These are phyloP conservation scores for Leishmania turanica DNA, from an alignment of 208 protist genomes.

Conservation along the genomic window DNA sequence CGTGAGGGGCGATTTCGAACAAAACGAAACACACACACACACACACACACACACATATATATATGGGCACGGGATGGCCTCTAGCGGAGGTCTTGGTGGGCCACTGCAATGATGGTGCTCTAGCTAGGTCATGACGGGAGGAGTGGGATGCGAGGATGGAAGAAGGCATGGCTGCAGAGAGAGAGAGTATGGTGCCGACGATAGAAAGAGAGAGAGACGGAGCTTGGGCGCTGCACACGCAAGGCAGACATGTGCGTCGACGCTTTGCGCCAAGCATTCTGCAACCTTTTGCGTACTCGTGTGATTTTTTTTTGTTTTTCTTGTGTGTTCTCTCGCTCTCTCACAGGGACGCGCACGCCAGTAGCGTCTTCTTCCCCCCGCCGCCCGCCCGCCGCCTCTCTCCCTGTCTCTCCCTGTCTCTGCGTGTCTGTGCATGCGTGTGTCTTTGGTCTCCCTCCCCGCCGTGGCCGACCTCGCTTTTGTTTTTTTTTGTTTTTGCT, in stretches of 20 bases:
- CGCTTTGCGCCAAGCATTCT: not conserved
- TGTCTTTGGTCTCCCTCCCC: not conserved
- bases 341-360: not conserved
- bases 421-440: not conserved
- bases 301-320: not conserved
- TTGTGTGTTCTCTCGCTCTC: not conserved
- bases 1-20: not conserved
- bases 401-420: not conserved
- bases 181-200: not conserved
- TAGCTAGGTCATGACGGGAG: not conserved
- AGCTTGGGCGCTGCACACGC: not conserved
- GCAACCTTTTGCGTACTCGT: not conserved
- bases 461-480: not conserved
- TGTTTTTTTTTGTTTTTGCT: too few species aligned
- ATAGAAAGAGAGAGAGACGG: not conserved
- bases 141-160: not conserved
- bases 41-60: not conserved
- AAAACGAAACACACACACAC: not conserved
- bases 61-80: not conserved
- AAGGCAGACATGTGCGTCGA: not conserved
- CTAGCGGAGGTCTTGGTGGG: not conserved
- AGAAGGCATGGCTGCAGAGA: not conserved
- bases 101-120: not conserved
- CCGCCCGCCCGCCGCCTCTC: not conserved
- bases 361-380: not conserved